A percentile compares a stretch with the other conserved stretches of the same genome.
These are phyloP conservation scores for Mycosphaerelloides madeirae DNA, from an alignment of 2,329 filamentous ascomycete species.

Conservation along the genomic window DNA sequence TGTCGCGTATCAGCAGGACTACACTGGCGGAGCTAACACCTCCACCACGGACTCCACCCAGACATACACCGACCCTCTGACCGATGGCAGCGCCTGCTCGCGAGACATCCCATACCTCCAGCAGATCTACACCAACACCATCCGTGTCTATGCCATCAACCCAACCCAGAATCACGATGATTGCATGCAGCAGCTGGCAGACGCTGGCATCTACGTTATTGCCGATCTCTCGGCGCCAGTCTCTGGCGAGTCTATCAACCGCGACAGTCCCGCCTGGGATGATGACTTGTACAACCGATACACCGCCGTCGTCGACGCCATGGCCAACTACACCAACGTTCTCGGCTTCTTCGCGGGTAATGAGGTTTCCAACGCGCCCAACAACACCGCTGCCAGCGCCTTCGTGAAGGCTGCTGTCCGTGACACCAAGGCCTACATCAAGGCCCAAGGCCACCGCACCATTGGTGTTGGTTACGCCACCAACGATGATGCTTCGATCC, in stretches of 20 bases:
- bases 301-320: constrained; percentile 72
- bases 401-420: constrained; percentile 97
- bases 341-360: constrained; percentile 99
- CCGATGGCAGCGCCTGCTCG: constrained; percentile 65
- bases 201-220: constrained; percentile 90
- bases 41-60: constrained; percentile 43
- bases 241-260: constrained; percentile 70
- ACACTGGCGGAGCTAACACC: constrained; percentile 39
- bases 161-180: constrained; percentile 69
- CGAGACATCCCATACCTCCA: constrained; percentile 80
- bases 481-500: constrained; percentile 83
- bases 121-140: constrained; percentile 80
- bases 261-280: constrained; percentile 73
- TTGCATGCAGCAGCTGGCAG: constrained; percentile 79
- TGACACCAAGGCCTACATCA: constrained; percentile 93
- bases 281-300: constrained; percentile 74
- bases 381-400: constrained; percentile 85
- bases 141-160: constrained; percentile 92
- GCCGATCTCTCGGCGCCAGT: constrained; percentile 79
- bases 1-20: constrained; percentile 87
- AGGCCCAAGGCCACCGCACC: constrained; percentile 66
- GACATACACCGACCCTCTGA: constrained; percentile 74
- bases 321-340: constrained; percentile 81
- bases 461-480: constrained; percentile 94
- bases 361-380: constrained; percentile 84